Percentiles rank a stretch among this genome's conserved stretches.
Evolutionary conservation across 257 asterid genomes (phyloP).

Genomic region (Solanum peruvianum): DNA sequence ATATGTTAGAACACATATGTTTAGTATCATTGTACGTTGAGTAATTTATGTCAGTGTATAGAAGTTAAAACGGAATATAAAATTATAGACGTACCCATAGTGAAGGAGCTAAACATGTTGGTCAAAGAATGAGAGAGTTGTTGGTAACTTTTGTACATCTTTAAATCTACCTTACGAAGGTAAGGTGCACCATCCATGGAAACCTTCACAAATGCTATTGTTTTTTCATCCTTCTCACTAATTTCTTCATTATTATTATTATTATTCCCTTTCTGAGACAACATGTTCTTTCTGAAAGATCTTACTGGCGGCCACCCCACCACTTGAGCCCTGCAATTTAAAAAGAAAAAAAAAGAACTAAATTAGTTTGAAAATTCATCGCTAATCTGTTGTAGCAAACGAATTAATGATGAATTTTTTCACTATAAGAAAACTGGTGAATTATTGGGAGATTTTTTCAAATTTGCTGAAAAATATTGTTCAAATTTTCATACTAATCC

Average conservation of each 20-base stretch:
- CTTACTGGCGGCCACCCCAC: slow-evolving; percentile 53
- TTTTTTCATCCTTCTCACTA: slow-evolving; percentile 4
- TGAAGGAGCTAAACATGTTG: slow-evolving; percentile 38
- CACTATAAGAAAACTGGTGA: no score
- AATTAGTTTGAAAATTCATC: neutral
- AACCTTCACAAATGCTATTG: slow-evolving; percentile 27
- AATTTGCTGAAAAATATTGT: no score
- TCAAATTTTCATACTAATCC: no score
- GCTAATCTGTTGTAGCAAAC: neutral
- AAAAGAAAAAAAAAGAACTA: neutral
- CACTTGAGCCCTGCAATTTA: slow-evolving; percentile 25
- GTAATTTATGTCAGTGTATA: neutral
- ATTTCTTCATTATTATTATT: neutral
- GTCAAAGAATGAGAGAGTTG: slow-evolving; percentile 37
- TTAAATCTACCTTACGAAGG: slow-evolving; percentile 44
- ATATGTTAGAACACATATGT: neutral
- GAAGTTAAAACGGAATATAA: neutral
- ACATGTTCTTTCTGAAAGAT: slow-evolving; percentile 28
- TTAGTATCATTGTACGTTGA: neutral
- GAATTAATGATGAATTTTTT: neutral
- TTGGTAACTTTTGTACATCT: slow-evolving; percentile 31
- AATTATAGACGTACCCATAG: slow-evolving; percentile 16
- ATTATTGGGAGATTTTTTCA: no score
- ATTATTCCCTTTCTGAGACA: slow-evolving; percentile 24
- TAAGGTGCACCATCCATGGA: slow-evolving; percentile 48